Base-by-base conservation (phyloP, 768 basidiomycete species). In the Cystofilobasidium macerans region DNA sequence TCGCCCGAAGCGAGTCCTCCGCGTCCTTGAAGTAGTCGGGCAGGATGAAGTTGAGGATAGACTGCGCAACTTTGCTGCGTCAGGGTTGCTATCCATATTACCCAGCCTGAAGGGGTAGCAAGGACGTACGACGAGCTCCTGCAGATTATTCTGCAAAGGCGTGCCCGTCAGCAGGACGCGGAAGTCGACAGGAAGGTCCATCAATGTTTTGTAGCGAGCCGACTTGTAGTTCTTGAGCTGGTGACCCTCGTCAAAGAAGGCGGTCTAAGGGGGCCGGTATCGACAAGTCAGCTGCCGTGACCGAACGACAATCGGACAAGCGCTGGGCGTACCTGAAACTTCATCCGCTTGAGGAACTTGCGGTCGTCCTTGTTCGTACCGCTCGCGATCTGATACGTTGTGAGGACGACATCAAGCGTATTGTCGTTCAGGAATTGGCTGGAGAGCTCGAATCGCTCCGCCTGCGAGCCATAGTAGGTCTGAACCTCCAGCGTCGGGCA, bases 171-270 rank as follows among this genome's bases (percentile, higher is more conserved):
- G 80, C 28, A 99, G 81, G 30, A 98, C 78, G 42, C 92, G 82
- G 94, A 95, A 99, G 48, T 82, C 82, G 1, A 89, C 87, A 22
- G 85, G 83, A 73, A 89, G 88, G 73, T 85, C 86, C 71, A 98
- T 79, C 18, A 99, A 77, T 13, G 89, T 83, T 73, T 88, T 85
- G 75, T 99, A 98, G 26, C 93, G 87, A 72, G 95, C 90, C n/a
- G 91, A 94, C 70, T 93, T 87, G 76, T 89, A 93, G 73, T 97
- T 99, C 79, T 99, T 99, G 69, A 99, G 79, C 60, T 92, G 85
- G 74, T 99, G 95, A 1, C 95, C 95, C 76, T 99, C 95, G 72
- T 99, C 95, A 71, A 88, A 98, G 57, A 98, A 85, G 71, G 89
- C 91, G 36, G 85, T 87, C 94, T 98, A 71, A 12, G 28, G 20